Conservation (phyloP, 257 asterid genomes). For the Knoxia roxburghii region DNA sequence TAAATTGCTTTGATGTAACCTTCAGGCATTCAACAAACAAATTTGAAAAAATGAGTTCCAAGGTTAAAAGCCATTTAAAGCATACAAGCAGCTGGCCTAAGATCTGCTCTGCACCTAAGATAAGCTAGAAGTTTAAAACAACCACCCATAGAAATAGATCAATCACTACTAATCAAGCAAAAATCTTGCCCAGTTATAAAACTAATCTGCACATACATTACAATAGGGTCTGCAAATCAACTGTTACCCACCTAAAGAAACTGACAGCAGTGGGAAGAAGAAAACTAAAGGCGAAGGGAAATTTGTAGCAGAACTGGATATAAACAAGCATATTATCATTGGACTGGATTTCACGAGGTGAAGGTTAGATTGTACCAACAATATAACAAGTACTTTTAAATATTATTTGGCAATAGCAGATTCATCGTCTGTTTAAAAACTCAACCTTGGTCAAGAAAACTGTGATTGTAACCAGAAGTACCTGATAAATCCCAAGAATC, state of each 20-base stretch:
- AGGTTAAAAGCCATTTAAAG: not conserved
- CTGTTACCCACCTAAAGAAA: not conserved
- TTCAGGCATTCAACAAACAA: conserved; percentile 27
- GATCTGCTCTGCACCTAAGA: no score
- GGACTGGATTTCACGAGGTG: not conserved
- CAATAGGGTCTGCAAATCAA: not conserved
- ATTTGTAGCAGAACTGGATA: not conserved
- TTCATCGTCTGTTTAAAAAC: not conserved
- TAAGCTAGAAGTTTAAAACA: no score
- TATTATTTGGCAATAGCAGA: not conserved
- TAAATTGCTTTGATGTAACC: conserved; percentile 71
- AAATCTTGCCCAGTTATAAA: no score
- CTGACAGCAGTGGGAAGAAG: not conserved
- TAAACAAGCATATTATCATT: not conserved
- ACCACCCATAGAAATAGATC: no score
- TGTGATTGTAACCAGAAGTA: conserved; percentile 21
- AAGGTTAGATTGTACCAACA: not conserved
- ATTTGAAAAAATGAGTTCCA: conserved; percentile 12
- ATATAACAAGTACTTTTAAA: not conserved
- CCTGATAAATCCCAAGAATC: conserved; percentile 96
- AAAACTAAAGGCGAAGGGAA: not conserved
- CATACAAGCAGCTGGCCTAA: no score
- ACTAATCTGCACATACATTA: not conserved
- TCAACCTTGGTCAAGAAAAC: not conserved
- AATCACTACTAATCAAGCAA: no score